phyloP scores from a whole-genome alignment of 441 rosid species.

The Gossypium gossypioides region DNA sequence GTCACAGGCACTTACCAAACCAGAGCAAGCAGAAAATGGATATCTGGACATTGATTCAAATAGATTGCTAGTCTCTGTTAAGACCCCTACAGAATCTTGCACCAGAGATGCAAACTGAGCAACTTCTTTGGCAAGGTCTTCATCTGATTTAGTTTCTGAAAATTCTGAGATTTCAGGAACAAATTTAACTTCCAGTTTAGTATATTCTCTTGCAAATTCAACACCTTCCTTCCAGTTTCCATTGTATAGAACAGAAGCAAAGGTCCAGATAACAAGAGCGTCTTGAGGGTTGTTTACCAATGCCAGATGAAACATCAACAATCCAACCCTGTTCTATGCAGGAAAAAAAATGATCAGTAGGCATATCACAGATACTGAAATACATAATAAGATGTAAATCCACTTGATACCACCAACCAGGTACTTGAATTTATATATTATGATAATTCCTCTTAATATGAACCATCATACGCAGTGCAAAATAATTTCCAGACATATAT shows the following conservation, averaged over 20 bases:
- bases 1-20: conserved; percentile 43
- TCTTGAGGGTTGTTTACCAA: conserved; percentile 69
- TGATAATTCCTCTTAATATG: not conserved
- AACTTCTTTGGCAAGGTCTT: conserved; percentile 53
- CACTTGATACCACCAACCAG: not conserved
- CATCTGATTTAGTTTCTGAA: conserved; percentile 41
- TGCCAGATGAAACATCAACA: conserved; percentile 81
- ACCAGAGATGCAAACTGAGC: conserved; percentile 38
- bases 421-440: not conserved
- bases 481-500: not conserved
- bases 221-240: conserved; percentile 66
- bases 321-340: conserved; percentile 56
- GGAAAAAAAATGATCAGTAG: conserved; percentile 17
- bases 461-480: not conserved
- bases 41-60: conserved; percentile 31
- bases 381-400: not conserved
- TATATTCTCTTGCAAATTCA: conserved; percentile 47
- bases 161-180: conserved; percentile 53
- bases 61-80: conserved; percentile 30
- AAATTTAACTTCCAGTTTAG: conserved; percentile 27
- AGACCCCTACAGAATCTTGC: conserved; percentile 37
- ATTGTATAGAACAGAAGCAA: conserved; percentile 66
- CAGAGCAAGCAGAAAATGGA: conserved; percentile 32
- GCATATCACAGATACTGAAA: conserved; percentile 6
- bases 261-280: conserved; percentile 51